Evolutionary conservation across 495 filamentous ascomycete species (phyloP).

Genomic region (Elasticomyces elasticus): DNA sequence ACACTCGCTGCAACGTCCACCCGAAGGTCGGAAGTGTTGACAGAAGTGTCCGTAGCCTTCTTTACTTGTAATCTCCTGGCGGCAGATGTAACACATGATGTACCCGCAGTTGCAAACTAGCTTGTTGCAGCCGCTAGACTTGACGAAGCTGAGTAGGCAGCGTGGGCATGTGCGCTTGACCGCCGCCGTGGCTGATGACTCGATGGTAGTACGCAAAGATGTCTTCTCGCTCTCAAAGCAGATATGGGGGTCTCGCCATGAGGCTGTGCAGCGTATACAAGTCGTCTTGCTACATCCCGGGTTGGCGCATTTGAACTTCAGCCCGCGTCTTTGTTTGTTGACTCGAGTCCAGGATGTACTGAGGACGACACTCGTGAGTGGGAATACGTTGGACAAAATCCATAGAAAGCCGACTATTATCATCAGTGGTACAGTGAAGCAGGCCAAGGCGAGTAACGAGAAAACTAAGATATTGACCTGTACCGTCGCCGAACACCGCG

Average conservation of each 20-base stretch:
- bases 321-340: constrained; percentile 53
- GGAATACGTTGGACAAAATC: constrained; percentile 29
- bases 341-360: constrained; percentile 49
- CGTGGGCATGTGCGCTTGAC: constrained; percentile 91
- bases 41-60: constrained; percentile 88
- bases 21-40: constrained; percentile 80
- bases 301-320: constrained; percentile 64
- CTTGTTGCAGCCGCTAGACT: constrained; percentile 89
- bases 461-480: constrained; percentile 36
- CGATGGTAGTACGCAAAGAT: constrained; percentile 75
- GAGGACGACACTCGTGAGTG: constrained; percentile 36
- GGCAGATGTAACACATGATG: constrained; percentile 92
- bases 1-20: constrained; percentile 64
- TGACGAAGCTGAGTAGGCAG: constrained; percentile 85
- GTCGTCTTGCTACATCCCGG: constrained; percentile 55
- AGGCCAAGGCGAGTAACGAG: constrained; percentile 40
- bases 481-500: constrained; percentile 34
- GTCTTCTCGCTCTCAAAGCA: constrained; percentile 55
- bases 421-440: constrained; percentile 27
- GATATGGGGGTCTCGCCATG: constrained; percentile 57
- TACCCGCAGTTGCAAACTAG: constrained; percentile 96
- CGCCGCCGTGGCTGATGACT: constrained; percentile 81
- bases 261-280: constrained; percentile 62
- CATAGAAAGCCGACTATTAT: constrained; percentile 29
- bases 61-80: constrained; percentile 41